Evolutionary conservation across 768 basidiomycete genomes (phyloP).

Genomic region (Pleurotus citrinopileatus): DNA sequence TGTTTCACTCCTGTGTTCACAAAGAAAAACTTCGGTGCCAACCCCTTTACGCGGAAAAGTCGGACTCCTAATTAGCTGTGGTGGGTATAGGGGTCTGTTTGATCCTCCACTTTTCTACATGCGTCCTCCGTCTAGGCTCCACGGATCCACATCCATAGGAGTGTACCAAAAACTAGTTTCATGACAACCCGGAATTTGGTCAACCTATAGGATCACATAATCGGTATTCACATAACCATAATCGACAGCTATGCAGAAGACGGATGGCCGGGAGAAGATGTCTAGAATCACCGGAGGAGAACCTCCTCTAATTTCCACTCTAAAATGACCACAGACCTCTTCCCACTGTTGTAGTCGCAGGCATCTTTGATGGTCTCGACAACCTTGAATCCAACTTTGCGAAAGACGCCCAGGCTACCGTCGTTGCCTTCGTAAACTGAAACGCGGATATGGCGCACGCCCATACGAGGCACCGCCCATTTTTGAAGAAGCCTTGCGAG

Average conservation of each 20-base stretch:
- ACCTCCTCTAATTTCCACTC: slow-evolving; percentile 12
- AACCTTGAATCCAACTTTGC: slow-evolving; percentile 11
- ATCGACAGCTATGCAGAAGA: not conserved
- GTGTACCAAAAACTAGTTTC: no score
- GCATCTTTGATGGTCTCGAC: slow-evolving; percentile 2
- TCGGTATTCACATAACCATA: no score
- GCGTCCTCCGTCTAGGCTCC: no score
- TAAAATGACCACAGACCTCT: slow-evolving; percentile 2
- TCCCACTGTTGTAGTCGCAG: slow-evolving; percentile 4
- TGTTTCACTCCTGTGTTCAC: no score
- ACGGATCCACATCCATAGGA: no score
- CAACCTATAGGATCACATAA: no score
- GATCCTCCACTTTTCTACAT: no score
- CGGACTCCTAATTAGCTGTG: no score
- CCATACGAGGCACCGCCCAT: slow-evolving; percentile 52
- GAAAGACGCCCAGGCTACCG: slow-evolving; percentile 14
- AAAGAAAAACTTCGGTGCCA: no score
- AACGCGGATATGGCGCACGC: slow-evolving; percentile 31
- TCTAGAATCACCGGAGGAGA: not conserved
- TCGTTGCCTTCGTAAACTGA: slow-evolving; percentile 19
- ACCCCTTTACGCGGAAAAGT: no score
- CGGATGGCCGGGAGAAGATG: not conserved
- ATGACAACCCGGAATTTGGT: no score
- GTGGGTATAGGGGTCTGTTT: no score
- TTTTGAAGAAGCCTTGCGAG: slow-evolving; percentile 34